Percentiles rank a stretch among this genome's conserved stretches.
phyloP scores from a whole-genome alignment of 2,329 filamentous ascomycete genomes.

The Colletotrichum sp. region DNA sequence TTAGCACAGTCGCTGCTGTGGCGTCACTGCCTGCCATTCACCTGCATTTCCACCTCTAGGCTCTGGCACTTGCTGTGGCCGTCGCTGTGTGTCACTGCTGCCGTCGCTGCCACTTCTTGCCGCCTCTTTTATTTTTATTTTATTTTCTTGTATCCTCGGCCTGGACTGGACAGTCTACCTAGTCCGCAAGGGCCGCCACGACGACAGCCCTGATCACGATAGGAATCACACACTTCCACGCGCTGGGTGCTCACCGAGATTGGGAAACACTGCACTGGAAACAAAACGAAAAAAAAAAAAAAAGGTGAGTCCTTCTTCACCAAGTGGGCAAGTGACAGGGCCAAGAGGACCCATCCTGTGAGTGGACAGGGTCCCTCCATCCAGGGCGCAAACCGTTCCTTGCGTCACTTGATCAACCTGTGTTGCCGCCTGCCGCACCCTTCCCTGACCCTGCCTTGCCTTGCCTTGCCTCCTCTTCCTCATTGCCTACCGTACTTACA shows the following conservation, averaged over 20 bases:
- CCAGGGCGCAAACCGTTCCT: constrained; percentile 14
- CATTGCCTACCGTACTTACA: neutral
- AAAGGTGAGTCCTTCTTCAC: neutral
- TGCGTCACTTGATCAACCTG: constrained; percentile 19
- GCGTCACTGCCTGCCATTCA: neutral
- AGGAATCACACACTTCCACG: neutral
- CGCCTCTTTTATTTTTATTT: neutral
- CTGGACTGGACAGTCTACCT: neutral
- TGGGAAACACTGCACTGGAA: neutral
- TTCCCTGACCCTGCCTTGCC: neutral
- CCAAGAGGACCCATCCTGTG: neutral
- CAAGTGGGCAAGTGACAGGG: constrained; percentile 7
- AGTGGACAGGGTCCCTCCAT: neutral
- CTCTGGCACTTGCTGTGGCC: neutral
- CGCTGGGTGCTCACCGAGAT: neutral
- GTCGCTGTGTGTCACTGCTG: neutral
- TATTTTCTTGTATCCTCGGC: neutral
- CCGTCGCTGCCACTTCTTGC: neutral
- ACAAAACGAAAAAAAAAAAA: neutral
- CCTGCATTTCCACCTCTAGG: neutral
- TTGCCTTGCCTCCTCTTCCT: neutral
- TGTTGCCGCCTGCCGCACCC: neutral
- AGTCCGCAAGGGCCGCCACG: neutral
- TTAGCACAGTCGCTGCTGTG: neutral
- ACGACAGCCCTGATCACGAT: neutral